Base-by-base conservation (phyloP, 306 rosid species). In the Vigna mungo region DNA sequence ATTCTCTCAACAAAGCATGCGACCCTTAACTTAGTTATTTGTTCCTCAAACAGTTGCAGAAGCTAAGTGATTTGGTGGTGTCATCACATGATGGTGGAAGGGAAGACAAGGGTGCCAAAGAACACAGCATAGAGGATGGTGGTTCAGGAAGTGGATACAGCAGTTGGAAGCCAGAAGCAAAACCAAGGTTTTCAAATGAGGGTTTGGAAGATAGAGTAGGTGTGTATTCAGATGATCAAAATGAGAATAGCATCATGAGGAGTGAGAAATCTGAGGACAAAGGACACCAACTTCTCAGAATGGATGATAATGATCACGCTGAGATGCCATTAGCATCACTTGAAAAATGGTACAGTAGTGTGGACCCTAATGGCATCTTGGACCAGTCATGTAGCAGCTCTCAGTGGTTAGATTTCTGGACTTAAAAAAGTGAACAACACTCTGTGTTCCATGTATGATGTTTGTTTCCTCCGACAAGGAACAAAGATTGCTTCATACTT, bases 381-480 rank as follows among this genome's bases (percentile, higher is more conserved):
- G 89, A 87, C 85, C 90, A 87, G 12, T 55, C 83, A 21, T 88
- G 87, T 30, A 82, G 82, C 82, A 77, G 84, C 68, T 85, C 88
- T 66, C 89, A 88, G 20, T 89, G 93, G 97, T 27, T 84, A 14
- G 87, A 88, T 80, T 88, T 88, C 87, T 91, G 93, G 93, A 76
- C 84, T 23, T 86, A 86, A 86, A 68, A 74, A 56, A 30, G 32
- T 13, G 65, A 9, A 12, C 44, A 84, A 71, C 61, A 71, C 18
- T 64, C 9, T 20, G 56, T 41, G 52, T 34, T 76, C 74, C 71
- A 84, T 72, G 78, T 71, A 49, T 44, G 68, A 58, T 66, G 72
- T 61, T 61, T 15, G 46, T 64, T 71, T 74, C 44, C 34, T 78
- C 44, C 36, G 48, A 67, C 8, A 60, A 72, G 82, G 82, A 83